A percentile compares a stretch with the other conserved stretches of the same genome.
phyloP scores from a whole-genome alignment of 192 early-diverging fungal species.

The Umbelopsis sp. region DNA sequence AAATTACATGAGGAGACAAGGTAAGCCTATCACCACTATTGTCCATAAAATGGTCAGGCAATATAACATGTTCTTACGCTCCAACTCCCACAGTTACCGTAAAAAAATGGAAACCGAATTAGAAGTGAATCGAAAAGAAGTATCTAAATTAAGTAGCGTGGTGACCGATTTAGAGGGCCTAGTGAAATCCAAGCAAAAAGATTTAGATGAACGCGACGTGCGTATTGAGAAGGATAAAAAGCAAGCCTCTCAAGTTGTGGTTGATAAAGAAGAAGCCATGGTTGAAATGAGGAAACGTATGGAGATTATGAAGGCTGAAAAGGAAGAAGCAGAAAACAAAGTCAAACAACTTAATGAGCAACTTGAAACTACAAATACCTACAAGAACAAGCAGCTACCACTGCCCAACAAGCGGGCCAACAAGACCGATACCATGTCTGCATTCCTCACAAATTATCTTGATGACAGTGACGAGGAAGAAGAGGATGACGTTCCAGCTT shows the following conservation, averaged over 20 bases:
- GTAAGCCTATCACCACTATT: not conserved
- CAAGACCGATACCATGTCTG: slow-evolving; percentile 7
- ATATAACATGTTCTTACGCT: too few relatives aligned
- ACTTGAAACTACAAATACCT: slow-evolving; percentile 5
- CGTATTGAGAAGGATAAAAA: slow-evolving; percentile 17
- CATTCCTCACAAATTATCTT: slow-evolving; percentile 4
- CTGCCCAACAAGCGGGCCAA: not conserved
- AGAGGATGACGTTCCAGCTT: slow-evolving; percentile 10
- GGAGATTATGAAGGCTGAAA: not conserved
- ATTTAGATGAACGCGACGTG: slow-evolving; percentile 17
- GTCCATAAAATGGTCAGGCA: too few relatives aligned
- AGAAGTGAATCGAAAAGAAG: not conserved
- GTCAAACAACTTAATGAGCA: not conserved
- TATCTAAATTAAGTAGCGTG: not conserved
- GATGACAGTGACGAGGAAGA: slow-evolving; percentile 17
- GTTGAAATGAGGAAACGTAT: slow-evolving; percentile 8
- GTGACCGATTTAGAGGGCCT: slow-evolving; percentile 16
- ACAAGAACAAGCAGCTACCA: slow-evolving; percentile 17
- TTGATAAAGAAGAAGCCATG: slow-evolving; percentile 18
- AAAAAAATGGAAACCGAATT: slow-evolving; percentile 11
- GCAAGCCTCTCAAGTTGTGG: not conserved
- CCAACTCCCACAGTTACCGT: not conserved
- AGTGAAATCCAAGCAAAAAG: slow-evolving; percentile 16
- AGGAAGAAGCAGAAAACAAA: slow-evolving; percentile 1
- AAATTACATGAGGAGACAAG: not conserved